Conservation (phyloP, 176 grass and related monocot species). For the Bromus sterilis region DNA sequence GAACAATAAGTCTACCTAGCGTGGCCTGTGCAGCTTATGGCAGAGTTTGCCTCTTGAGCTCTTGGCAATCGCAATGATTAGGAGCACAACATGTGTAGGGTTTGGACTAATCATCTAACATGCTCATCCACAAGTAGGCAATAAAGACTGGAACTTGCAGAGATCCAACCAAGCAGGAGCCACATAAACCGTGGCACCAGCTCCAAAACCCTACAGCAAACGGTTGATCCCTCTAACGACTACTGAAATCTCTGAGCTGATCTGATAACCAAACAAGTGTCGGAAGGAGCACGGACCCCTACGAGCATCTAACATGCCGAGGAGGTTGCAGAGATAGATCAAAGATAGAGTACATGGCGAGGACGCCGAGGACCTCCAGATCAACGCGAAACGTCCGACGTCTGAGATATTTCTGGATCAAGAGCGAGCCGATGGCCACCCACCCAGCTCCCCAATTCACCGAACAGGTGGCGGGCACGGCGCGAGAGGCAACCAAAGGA, state of each 20-base stretch:
- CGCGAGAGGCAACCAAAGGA: conserved; percentile 1
- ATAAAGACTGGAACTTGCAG: background rate
- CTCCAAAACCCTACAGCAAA: background rate
- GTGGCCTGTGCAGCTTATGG: background rate
- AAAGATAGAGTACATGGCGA: background rate
- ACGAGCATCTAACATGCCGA: background rate
- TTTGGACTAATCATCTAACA: background rate
- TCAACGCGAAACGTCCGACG: background rate
- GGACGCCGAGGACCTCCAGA: background rate
- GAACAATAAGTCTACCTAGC: background rate
- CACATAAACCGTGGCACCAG: background rate
- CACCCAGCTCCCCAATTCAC: background rate
- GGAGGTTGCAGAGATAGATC: background rate
- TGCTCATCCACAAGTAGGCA: background rate
- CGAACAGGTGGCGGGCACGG: background rate
- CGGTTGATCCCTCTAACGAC: background rate
- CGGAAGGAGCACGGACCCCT: background rate
- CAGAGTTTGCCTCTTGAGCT: background rate
- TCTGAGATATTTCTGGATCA: background rate
- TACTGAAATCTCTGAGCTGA: background rate
- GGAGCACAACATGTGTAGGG: background rate
- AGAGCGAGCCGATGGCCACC: background rate
- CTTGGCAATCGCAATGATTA: background rate
- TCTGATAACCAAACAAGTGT: background rate
- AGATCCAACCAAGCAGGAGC: background rate